Conservation (phyloP, 768 basidiomycete species). For the Tricholoma terreum region DNA sequence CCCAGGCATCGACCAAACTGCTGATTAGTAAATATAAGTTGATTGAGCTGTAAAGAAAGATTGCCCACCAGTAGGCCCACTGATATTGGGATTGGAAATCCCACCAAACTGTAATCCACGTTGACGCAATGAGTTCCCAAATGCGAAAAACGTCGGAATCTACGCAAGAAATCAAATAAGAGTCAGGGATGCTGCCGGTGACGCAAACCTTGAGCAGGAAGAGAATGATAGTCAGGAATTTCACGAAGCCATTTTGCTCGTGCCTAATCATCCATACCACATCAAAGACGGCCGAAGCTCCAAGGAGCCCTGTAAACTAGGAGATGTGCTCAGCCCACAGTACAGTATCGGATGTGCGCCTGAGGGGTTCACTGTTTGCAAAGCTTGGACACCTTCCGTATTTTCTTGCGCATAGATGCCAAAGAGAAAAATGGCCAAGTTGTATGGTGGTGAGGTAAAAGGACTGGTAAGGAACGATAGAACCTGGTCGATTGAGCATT, state of each 20-base stretch:
- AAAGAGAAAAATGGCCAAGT: slow-evolving; percentile 80
- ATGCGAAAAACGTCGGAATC: slow-evolving; percentile 60
- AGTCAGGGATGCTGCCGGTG: not conserved
- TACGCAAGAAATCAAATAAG: slow-evolving; percentile 19
- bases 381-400: slow-evolving; percentile 57
- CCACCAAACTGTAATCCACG: slow-evolving; percentile 55
- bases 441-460: slow-evolving; percentile 64
- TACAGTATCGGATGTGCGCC: not conserved
- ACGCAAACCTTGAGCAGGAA: slow-evolving; percentile 54
- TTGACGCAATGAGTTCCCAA: slow-evolving; percentile 51
- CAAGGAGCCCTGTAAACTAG: slow-evolving; percentile 66
- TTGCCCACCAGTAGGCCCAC: slow-evolving; percentile 54
- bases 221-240: slow-evolving; percentile 51
- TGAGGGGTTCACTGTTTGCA: slow-evolving; percentile 51
- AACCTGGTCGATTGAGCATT: slow-evolving; percentile 34
- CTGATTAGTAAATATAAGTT: slow-evolving; percentile 3
- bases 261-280: slow-evolving; percentile 65
- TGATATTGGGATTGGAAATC: slow-evolving; percentile 42
- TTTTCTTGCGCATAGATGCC: slow-evolving; percentile 72
- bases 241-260: slow-evolving; percentile 53
- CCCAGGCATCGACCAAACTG: slow-evolving; percentile 81
- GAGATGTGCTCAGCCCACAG: not conserved
- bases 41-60: not conserved
- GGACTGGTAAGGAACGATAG: slow-evolving; percentile 59
- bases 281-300: slow-evolving; percentile 62